Base-by-base conservation (phyloP, 768 basidiomycete genomes). In the Amanita thiersii region DNA sequence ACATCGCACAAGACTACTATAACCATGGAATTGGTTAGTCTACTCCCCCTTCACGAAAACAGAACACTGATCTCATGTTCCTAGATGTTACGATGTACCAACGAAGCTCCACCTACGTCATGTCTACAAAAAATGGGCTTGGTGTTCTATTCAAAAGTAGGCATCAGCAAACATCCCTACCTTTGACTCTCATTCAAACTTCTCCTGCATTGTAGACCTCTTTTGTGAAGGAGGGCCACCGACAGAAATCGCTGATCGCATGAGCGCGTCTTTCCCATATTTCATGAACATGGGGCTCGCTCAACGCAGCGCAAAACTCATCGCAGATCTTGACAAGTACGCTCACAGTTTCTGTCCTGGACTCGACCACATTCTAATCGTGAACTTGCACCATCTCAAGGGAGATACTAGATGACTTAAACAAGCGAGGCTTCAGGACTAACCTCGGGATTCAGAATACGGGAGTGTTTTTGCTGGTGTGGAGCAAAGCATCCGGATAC, bases 61-160 rank as follows among this genome's bases (percentile, higher is more conserved):
- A 17, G 24, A 35, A 20, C 25, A 21, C 34, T 70, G 61, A 55
- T 58, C 1, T 58, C 57, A 4, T 61, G 60, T 35, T 53, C 61
- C 21, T 43, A 64, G 69, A 71, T 37, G 59, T 70, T 4, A 71
- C 70, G 5, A 68, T 73, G 62, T 60, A 63, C 43, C 77, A 79
- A 50, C 62, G 77, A 1, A 58, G 61, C 12, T 61, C 69, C 0
- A 77, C 72, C 3, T 77, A 72, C 47, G 58, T 75, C 48, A 67
- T 75, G 60, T 60, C 62, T 3, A 60, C 59, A 1, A 60, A 64
- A 32, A 60, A 65, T 31, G 68, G 68, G 1, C 47, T 48, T 47
- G 2, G 11, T 56, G 1, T 29, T 6, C 30, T 58, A 8, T 49
- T 62, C 36, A 54, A 55, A 51, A 12, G 49, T 41, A 12, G 50